These are phyloP conservation scores for Heritiera littoralis DNA, from an alignment of 345 rosid species.

Conservation along the genomic window DNA sequence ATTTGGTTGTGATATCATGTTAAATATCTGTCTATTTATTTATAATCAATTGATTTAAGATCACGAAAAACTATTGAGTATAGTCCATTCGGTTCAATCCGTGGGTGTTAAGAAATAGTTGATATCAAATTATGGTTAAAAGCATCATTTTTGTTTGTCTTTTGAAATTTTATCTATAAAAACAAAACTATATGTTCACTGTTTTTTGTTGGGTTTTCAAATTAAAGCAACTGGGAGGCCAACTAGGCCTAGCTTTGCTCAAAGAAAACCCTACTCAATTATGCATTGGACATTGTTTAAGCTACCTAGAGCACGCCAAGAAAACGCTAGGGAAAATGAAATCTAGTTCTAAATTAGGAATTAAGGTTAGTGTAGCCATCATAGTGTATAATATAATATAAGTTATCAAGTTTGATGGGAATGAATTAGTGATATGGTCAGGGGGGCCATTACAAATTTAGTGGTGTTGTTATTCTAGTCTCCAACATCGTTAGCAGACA, in stretches of 20 bases:
- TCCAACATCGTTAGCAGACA: neutral
- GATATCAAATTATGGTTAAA: no score
- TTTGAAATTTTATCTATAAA: neutral
- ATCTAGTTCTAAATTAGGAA: neutral
- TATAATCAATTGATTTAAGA: no score
- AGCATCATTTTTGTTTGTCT: neutral
- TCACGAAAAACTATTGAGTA: no score
- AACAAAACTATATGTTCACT: neutral
- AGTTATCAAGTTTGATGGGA: neutral
- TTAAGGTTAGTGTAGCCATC: neutral
- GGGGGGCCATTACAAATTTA: neutral
- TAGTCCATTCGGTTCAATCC: no score
- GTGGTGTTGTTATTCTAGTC: neutral
- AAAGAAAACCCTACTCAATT: neutral
- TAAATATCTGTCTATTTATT: no score
- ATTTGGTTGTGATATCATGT: no score
- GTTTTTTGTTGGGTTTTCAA: neutral
- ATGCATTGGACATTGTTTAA: neutral
- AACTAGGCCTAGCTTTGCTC: neutral
- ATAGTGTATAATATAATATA: neutral
- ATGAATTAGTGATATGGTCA: neutral
- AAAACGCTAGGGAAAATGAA: no score
- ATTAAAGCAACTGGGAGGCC: neutral
- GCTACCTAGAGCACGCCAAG: neutral
- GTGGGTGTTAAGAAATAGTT: no score